Percentiles rank a stretch among this genome's conserved stretches.
Conservation (phyloP, 805 yeast species). For the Kluyveromyces starmeri region DNA sequence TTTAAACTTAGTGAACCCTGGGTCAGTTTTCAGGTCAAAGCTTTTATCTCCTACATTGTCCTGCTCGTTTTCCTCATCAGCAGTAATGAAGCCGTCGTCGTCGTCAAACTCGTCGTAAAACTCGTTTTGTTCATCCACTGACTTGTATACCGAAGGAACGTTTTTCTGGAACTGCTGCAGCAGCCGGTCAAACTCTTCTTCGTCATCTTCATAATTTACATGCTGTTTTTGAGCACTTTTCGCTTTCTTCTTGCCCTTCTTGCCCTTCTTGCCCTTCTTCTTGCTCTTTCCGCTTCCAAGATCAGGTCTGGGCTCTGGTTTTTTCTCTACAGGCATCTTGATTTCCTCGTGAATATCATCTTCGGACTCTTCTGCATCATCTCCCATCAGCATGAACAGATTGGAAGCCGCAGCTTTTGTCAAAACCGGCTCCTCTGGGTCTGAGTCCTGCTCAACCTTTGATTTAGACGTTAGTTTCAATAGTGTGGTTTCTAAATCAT, state of each 20-base stretch:
- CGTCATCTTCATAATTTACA: slow-evolving; percentile 30
- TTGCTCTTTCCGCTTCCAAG: slow-evolving; percentile 22
- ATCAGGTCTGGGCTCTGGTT: slow-evolving; percentile 13
- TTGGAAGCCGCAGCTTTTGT: slow-evolving; percentile 9
- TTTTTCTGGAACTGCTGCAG: slow-evolving; percentile 35
- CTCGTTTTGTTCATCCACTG: slow-evolving; percentile 12
- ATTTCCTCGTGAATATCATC: slow-evolving; percentile 12
- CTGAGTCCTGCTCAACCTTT: too few relatives aligned
- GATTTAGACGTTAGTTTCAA: slow-evolving; percentile 5
- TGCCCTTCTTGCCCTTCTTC: slow-evolving; percentile 20
- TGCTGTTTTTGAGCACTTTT: slow-evolving; percentile 8
- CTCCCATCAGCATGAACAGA: slow-evolving; percentile 24
- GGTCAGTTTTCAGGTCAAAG: slow-evolving; percentile 29
- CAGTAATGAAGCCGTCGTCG: slow-evolving; percentile 37
- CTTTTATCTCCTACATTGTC: slow-evolving; percentile 22
- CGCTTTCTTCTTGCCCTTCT: slow-evolving; percentile 18
- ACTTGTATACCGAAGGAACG: slow-evolving; percentile 13
- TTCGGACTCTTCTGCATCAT: slow-evolving; percentile 12
- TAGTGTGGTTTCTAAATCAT: slow-evolving; percentile 12
- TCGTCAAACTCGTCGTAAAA: slow-evolving; percentile 25
- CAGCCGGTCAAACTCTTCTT: slow-evolving; percentile 51
- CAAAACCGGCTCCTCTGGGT: too few relatives aligned
- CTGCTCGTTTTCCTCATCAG: slow-evolving; percentile 25
- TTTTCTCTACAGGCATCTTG: slow-evolving; percentile 3
- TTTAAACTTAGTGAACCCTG: slow-evolving; percentile 18